phyloP scores from a whole-genome alignment of 352 stramenopile genomes.

The Peronospora destructor region DNA sequence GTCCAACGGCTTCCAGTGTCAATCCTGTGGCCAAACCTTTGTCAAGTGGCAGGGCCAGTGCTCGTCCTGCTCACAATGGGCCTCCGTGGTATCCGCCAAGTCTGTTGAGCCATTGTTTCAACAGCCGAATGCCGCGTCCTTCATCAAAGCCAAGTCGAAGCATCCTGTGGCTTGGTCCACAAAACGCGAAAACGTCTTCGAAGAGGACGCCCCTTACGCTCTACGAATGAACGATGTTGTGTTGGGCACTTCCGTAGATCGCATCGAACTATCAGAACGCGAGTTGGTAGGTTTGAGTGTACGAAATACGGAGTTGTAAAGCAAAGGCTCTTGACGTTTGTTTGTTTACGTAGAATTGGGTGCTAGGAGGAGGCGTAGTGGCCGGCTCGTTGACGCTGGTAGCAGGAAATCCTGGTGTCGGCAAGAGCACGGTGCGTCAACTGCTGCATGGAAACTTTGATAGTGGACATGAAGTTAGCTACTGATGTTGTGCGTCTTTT shows the following conservation, averaged over 20 bases:
- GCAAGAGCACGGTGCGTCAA: conserved; percentile 84
- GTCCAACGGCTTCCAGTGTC: conserved; percentile 36
- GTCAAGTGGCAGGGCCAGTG: conserved; percentile 85
- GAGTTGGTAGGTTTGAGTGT: conserved; percentile 39
- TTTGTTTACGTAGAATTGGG: conserved; percentile 67
- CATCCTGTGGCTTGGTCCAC: conserved; percentile 32
- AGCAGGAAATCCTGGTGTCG: conserved; percentile 91
- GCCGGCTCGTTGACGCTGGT: conserved; percentile 92
- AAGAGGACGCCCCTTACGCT: conserved; percentile 22
- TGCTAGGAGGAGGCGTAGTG: conserved; percentile 94
- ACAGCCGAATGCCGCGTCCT: conserved; percentile 52
- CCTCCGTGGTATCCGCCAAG: conserved; percentile 70
- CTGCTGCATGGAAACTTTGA: neutral
- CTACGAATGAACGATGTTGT: conserved; percentile 73
- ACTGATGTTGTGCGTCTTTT: conserved; percentile 2
- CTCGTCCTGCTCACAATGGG: conserved; percentile 86
- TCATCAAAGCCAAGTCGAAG: conserved; percentile 33
- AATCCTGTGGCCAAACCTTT: conserved; percentile 54
- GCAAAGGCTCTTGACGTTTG: conserved; percentile 39
- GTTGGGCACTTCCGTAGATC: conserved; percentile 41
- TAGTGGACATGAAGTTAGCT: neutral
- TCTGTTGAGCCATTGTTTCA: conserved; percentile 34
- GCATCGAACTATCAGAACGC: conserved; percentile 60
- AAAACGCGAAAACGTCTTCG: conserved; percentile 13
- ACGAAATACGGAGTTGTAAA: conserved; percentile 22